These are phyloP conservation scores for Penicillium sp. DNA, from an alignment of 2,329 filamentous ascomycete genomes.

Conservation along the genomic window DNA sequence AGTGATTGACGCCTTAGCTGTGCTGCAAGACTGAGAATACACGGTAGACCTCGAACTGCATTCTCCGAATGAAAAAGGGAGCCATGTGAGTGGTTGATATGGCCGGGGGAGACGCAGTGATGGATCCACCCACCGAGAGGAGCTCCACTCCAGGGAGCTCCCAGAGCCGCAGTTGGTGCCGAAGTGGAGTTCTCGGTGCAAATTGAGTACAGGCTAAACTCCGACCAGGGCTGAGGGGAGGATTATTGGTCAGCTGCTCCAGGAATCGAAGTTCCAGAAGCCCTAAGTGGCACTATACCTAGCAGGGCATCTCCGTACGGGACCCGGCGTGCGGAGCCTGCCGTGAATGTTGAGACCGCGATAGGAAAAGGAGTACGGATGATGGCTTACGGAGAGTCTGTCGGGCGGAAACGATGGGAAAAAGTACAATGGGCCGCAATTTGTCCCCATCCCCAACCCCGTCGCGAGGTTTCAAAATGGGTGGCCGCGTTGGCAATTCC, in stretches of 20 bases:
- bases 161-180: slow-evolving; percentile 32
- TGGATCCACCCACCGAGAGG: slow-evolving; percentile 11
- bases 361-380: slow-evolving; percentile 5
- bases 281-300: background rate
- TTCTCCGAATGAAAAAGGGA: slow-evolving; percentile 10
- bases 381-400: background rate
- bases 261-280: slow-evolving; percentile 1
- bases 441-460: background rate
- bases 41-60: slow-evolving; percentile 24
- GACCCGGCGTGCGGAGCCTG: slow-evolving; percentile 10
- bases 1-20: background rate
- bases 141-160: slow-evolving; percentile 27
- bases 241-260: background rate
- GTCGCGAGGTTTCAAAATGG: background rate
- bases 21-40: slow-evolving; percentile 9
- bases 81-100: slow-evolving; percentile 17
- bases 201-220: slow-evolving; percentile 14
- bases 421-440: background rate
- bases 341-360: background rate
- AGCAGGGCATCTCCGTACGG: slow-evolving; percentile 4
- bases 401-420: slow-evolving; percentile 10
- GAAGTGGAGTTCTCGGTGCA: slow-evolving; percentile 21
- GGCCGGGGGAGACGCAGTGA: slow-evolving; percentile 22
- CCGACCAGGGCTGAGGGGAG: slow-evolving; percentile 1
- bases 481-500: slow-evolving; percentile 1